Evolutionary conservation across 495 filamentous ascomycete species (phyloP).

Genomic region (Monascus purpureus): DNA sequence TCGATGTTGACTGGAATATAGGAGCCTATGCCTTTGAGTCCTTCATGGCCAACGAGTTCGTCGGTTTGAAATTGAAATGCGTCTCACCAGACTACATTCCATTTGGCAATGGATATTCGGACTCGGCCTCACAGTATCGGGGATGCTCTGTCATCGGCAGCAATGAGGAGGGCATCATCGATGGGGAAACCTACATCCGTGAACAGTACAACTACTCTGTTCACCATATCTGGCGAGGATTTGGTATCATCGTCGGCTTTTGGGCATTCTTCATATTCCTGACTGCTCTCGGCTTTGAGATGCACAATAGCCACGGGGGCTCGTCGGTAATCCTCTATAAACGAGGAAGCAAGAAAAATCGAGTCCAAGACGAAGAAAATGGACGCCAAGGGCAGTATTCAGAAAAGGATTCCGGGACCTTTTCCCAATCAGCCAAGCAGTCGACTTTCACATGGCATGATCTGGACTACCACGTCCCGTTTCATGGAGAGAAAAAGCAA

Average conservation of each 20-base stretch:
- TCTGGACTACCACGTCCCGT: conserved; percentile 57
- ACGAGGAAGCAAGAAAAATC: conserved; percentile 31
- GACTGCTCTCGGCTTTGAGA: conserved; percentile 50
- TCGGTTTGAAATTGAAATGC: conserved; percentile 63
- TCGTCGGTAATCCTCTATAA: conserved; percentile 49
- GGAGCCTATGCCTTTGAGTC: conserved; percentile 73
- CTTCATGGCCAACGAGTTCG: conserved; percentile 85
- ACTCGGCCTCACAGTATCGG: conserved; percentile 45
- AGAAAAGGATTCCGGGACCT: conserved; percentile 6
- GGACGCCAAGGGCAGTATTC: conserved; percentile 4
- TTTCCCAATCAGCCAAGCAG: conserved; percentile 14
- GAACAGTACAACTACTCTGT: conserved; percentile 49
- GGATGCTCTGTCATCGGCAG: conserved; percentile 61
- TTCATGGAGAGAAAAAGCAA: conserved; percentile 32
- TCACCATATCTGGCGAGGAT: conserved; percentile 58
- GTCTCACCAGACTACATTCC: conserved; percentile 49
- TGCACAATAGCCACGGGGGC: conserved; percentile 48
- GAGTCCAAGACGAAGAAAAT: conserved; percentile 14
- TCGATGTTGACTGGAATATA: conserved; percentile 27
- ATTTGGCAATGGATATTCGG: conserved; percentile 45
- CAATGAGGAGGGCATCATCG: conserved; percentile 38
- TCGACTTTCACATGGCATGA: conserved; percentile 41
- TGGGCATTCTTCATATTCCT: conserved; percentile 54
- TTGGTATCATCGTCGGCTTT: conserved; percentile 68
- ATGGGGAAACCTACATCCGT: conserved; percentile 49